Evolutionary conservation across 139 green algal genomes (phyloP).

Genomic region (Coccomyxa sp.): DNA sequence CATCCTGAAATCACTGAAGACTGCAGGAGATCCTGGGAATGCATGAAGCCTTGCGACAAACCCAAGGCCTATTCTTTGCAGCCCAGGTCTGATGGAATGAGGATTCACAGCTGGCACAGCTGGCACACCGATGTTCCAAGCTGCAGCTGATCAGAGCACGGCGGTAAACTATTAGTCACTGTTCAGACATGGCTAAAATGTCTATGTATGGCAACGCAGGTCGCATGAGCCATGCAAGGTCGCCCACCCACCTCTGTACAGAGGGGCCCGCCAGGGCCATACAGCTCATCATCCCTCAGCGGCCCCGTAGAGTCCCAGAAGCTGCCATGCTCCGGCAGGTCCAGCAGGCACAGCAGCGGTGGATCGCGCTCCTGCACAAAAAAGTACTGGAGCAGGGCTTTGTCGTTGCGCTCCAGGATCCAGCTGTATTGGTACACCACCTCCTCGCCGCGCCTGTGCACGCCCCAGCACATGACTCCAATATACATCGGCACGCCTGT

Average conservation of each 20-base stretch:
- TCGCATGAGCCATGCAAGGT: too few species aligned
- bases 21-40: too few species aligned
- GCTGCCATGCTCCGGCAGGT: neutral
- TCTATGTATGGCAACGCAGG: too few species aligned
- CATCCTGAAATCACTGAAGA: too few species aligned
- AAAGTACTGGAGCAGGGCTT: neutral
- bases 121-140: too few species aligned
- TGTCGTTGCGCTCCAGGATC: neutral
- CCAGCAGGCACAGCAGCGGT: neutral
- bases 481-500: neutral
- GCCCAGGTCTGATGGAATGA: too few species aligned
- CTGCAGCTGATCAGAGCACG: too few species aligned
- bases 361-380: neutral
- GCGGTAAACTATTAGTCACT: too few species aligned
- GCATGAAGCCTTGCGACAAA: too few species aligned
- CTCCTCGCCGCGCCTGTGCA: neutral
- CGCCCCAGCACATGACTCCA: neutral
- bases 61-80: too few species aligned
- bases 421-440: neutral
- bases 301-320: neutral
- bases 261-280: neutral
- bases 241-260: neutral
- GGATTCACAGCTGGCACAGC: too few species aligned
- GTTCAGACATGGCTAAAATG: too few species aligned
- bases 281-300: neutral